Conservation (phyloP, 768 basidiomycete species). For the Crassisporium funariophilum region DNA sequence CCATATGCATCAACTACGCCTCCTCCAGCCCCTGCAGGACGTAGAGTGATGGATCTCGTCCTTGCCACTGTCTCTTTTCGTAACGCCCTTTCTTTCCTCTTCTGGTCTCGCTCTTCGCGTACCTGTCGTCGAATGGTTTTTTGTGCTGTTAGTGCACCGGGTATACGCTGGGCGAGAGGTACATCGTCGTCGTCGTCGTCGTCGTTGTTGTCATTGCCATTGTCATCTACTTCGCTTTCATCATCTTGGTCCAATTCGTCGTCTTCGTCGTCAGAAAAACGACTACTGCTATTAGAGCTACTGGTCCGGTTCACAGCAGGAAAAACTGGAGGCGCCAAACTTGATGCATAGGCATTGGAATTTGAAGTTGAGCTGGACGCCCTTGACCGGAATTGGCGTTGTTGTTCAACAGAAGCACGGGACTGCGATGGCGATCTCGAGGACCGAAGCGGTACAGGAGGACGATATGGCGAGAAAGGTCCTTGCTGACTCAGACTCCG, state of each 20-base stretch:
- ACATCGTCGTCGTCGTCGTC: slow-evolving; percentile 86
- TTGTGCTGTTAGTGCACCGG: slow-evolving; percentile 82
- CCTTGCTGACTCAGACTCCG: no score
- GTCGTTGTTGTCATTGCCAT: slow-evolving; percentile 42
- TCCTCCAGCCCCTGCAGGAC: slow-evolving; percentile 38
- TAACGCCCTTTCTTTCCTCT: slow-evolving; percentile 49
- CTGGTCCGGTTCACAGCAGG: background rate
- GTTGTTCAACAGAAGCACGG: no score
- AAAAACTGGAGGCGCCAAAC: background rate
- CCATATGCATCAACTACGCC: slow-evolving; percentile 10
- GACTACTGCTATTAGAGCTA: slow-evolving; percentile 12
- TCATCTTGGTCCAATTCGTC: slow-evolving; percentile 13
- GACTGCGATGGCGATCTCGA: no score
- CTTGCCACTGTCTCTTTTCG: slow-evolving; percentile 24
- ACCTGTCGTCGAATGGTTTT: slow-evolving; percentile 76
- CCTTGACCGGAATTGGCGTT: no score
- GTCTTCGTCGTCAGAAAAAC: slow-evolving; percentile 38
- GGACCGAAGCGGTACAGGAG: no score
- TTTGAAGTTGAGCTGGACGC: no score
- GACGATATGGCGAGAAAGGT: no score
- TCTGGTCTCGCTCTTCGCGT: slow-evolving; percentile 63
- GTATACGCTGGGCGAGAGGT: slow-evolving; percentile 81
- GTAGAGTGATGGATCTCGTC: slow-evolving; percentile 35
- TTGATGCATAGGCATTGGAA: background rate
- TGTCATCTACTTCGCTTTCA: slow-evolving; percentile 7